Percentiles rank a stretch among this genome's conserved stretches.
phyloP scores from a whole-genome alignment of 768 basidiomycete genomes.

The Pulveroboletus sp. region DNA sequence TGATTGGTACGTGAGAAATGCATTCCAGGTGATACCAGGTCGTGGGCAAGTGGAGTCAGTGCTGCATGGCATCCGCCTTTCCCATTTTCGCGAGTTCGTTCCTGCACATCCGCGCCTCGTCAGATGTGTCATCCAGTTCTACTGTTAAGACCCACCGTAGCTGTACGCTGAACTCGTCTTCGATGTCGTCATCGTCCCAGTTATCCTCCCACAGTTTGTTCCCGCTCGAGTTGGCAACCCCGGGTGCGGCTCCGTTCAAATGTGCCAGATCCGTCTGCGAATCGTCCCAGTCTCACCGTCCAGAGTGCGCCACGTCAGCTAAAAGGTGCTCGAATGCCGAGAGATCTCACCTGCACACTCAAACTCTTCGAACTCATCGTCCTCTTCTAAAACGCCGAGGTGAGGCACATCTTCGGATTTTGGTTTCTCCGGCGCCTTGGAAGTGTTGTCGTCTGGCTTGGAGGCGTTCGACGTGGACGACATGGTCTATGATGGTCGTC shows the following conservation, averaged over 20 bases:
- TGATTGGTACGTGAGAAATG: neutral
- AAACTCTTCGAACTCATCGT: conserved; percentile 97
- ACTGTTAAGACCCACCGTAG: conserved; percentile 60
- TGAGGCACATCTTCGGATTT: conserved; percentile 51
- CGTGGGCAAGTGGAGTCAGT: conserved; percentile 29
- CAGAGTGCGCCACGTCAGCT: too few relatives aligned
- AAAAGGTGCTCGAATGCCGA: too few relatives aligned
- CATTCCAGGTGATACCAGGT: conserved; percentile 9
- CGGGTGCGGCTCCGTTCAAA: conserved; percentile 67
- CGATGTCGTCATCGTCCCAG: conserved; percentile 99
- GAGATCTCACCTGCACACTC: conserved; percentile 73
- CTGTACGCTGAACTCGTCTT: conserved; percentile 95
- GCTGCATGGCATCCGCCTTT: conserved; percentile 51
- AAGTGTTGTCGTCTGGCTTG: conserved; percentile 34
- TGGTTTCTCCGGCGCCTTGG: conserved; percentile 35
- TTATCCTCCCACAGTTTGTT: conserved; percentile 99
- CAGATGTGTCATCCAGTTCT: neutral
- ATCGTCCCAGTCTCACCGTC: conserved; percentile 82
- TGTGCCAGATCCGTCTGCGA: conserved; percentile 79
- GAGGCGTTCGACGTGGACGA: conserved; percentile 46
- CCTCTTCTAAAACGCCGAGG: conserved; percentile 90
- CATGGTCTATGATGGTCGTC: conserved; percentile 25
- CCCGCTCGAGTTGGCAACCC: conserved; percentile 72
- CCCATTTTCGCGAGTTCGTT: conserved; percentile 63
- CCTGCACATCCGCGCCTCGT: conserved; percentile 31